Conservation (phyloP, 2,329 filamentous ascomycete genomes). For the Chrysoporthe austroafricana region DNA sequence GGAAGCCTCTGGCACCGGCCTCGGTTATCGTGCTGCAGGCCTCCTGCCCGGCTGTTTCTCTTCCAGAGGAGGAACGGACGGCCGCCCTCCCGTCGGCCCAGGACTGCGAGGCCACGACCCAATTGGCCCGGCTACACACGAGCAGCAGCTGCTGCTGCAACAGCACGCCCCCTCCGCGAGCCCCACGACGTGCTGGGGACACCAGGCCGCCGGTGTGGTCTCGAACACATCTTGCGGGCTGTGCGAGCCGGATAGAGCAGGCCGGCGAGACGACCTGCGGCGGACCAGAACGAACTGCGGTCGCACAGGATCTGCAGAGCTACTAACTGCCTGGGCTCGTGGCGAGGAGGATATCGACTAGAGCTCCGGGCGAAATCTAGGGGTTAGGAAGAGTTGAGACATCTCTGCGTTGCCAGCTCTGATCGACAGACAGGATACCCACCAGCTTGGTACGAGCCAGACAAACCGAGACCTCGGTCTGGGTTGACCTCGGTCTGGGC, state of each 20-base stretch:
- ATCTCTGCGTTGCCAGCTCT: conserved; percentile 61
- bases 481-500: conserved; percentile 17
- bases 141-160: conserved; percentile 15
- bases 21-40: conserved; percentile 21
- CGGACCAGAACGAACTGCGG: conserved; percentile 21
- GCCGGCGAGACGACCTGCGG: conserved; percentile 17
- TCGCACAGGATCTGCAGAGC: conserved; percentile 28
- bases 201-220: conserved; percentile 3
- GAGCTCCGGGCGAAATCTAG: conserved; percentile 15
- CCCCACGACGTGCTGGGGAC: conserved; percentile 17
- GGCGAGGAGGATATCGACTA: conserved; percentile 17
- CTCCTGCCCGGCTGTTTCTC: conserved; percentile 13
- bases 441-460: conserved; percentile 20
- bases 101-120: conserved; percentile 7
- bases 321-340: conserved; percentile 24
- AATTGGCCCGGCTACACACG: conserved; percentile 18
- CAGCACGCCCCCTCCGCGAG: conserved; percentile 21
- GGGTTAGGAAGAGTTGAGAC: conserved; percentile 26
- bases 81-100: conserved; percentile 14
- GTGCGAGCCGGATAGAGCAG: conserved; percentile 16
- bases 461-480: conserved; percentile 20
- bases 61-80: neutral
- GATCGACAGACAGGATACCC: conserved; percentile 43
- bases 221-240: neutral
- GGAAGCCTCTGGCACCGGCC: conserved; percentile 21